Percentiles rank a stretch among this genome's conserved stretches.
These are phyloP conservation scores for Antrodiella citrinella DNA, from an alignment of 768 basidiomycete species.

Conservation along the genomic window DNA sequence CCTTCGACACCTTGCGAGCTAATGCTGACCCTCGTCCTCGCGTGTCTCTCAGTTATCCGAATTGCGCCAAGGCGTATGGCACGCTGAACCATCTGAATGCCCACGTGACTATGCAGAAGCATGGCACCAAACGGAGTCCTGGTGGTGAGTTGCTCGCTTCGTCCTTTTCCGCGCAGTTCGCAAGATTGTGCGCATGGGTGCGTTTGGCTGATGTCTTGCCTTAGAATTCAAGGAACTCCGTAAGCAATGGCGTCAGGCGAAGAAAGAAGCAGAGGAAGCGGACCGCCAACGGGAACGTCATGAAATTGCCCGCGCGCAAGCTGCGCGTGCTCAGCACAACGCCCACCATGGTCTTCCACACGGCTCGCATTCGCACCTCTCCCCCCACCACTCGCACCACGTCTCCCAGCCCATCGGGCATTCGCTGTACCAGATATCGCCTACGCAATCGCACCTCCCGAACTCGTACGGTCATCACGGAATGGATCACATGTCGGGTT, in stretches of 20 bases:
- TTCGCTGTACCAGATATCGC: not conserved
- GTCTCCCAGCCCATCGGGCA: not conserved
- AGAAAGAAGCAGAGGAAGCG: constrained; percentile 54
- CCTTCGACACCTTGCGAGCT: not conserved
- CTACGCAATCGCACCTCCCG: not conserved
- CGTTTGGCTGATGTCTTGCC: constrained; percentile 5
- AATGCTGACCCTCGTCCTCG: not conserved
- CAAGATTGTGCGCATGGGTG: constrained; percentile 1
- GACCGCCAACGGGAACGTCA: constrained; percentile 16
- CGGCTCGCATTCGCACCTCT: not conserved
- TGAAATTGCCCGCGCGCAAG: constrained; percentile 3
- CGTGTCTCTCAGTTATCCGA: constrained; percentile 20
- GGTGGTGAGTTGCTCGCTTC: constrained; percentile 73
- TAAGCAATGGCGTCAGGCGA: constrained; percentile 91
- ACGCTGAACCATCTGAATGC: constrained; percentile 97
- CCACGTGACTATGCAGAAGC: constrained; percentile 97
- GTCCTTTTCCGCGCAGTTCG: not conserved
- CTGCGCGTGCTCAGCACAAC: not conserved
- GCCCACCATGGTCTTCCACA: not conserved
- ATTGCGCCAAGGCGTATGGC: constrained; percentile 76
- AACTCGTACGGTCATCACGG: not conserved
- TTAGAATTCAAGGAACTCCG: constrained; percentile 97
- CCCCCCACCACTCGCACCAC: not conserved
- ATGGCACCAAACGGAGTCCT: constrained; percentile 84
- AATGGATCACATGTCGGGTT: not conserved